phyloP scores from a whole-genome alignment of 805 yeast genomes.

The Sugiyamaella lignohabitans region DNA sequence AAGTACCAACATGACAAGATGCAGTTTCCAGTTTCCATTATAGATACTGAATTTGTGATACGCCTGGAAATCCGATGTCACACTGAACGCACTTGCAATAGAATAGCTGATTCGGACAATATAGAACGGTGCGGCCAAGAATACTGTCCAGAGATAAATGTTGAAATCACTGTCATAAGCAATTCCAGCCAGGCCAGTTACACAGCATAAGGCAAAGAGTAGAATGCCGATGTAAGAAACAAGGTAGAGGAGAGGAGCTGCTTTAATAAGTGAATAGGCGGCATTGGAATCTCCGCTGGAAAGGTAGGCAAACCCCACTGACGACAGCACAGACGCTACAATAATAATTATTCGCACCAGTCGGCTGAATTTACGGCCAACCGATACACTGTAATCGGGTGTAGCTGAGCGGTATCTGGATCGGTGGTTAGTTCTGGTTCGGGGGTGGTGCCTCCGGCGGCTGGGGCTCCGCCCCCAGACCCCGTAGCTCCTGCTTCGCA shows the following conservation, averaged over 20 bases:
- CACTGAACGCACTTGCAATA: conserved; percentile 10
- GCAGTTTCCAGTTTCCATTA: conserved; percentile 43
- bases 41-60: conserved; percentile 12
- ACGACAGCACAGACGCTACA: conserved; percentile 6
- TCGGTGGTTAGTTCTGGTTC: too few relatives aligned
- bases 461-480: neutral
- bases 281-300: conserved; percentile 1
- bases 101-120: conserved; percentile 7
- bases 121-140: conserved; percentile 11
- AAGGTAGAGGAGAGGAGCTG: conserved; percentile 5
- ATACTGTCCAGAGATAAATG: conserved; percentile 6
- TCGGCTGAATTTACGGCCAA: neutral
- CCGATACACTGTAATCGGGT: too few relatives aligned
- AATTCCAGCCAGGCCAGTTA: neutral
- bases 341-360: conserved; percentile 6
- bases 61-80: conserved; percentile 1
- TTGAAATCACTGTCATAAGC: conserved; percentile 2
- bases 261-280: conserved; percentile 8
- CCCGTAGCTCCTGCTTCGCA: neutral
- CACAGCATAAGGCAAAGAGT: conserved; percentile 6
- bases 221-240: conserved; percentile 1
- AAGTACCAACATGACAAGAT: conserved; percentile 72
- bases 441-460: too few relatives aligned
- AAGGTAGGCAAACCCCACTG: conserved; percentile 8
- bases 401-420: too few relatives aligned